Percentiles rank a stretch among this genome's conserved stretches.
These are phyloP conservation scores for Botryotinia calthae DNA, from an alignment of 2,329 filamentous ascomycete species.

Conservation along the genomic window DNA sequence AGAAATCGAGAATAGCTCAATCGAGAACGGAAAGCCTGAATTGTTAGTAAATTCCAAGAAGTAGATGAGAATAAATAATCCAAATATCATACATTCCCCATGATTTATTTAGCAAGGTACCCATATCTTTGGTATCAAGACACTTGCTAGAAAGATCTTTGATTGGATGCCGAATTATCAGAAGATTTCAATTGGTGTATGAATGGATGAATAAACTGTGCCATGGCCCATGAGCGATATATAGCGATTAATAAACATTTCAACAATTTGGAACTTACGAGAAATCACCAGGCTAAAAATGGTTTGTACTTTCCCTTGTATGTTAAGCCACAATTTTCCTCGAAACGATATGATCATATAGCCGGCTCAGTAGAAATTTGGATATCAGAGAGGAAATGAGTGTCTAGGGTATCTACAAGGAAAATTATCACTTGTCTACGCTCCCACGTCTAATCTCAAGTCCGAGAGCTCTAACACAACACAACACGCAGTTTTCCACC, in stretches of 20 bases:
- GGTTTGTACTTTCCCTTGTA: neutral
- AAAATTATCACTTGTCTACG: too few relatives aligned
- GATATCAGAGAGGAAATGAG: neutral
- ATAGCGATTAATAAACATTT: neutral
- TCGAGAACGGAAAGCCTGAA: neutral
- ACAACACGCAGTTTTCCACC: neutral
- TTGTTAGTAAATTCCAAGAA: neutral
- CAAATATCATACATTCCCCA: neutral
- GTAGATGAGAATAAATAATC: neutral
- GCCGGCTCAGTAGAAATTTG: neutral
- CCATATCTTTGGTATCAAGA: too few relatives aligned
- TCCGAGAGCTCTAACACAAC: neutral
- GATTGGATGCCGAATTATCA: neutral
- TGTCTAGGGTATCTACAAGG: too few relatives aligned
- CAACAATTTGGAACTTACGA: neutral
- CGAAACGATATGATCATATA: neutral
- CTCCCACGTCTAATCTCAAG: neutral
- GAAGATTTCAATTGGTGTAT: neutral
- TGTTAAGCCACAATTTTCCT: neutral
- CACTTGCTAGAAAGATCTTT: too few relatives aligned
- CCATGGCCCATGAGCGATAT: neutral
- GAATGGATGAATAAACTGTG: neutral
- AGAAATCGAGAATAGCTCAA: neutral
- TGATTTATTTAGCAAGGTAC: too few relatives aligned
- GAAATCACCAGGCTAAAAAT: neutral